phyloP scores from a whole-genome alignment of 768 basidiomycete genomes.

The Boletus edulis region DNA sequence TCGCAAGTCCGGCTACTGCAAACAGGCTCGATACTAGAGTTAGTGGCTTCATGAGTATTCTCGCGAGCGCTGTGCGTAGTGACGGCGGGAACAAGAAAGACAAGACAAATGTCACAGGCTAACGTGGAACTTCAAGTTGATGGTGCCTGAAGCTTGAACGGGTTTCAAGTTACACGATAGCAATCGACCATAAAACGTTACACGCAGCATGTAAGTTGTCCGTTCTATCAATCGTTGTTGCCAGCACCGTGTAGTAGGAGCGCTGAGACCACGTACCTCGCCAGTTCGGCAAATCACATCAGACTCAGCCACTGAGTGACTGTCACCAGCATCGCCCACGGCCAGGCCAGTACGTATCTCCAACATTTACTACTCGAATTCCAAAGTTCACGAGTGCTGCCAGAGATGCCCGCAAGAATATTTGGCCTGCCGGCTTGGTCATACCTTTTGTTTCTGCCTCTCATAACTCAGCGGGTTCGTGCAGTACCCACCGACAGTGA shows the following conservation, averaged over 20 bases:
- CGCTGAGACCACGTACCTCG: too few species aligned
- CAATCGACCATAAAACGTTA: too few species aligned
- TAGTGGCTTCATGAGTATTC: conserved; percentile 47
- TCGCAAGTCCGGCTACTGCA: conserved; percentile 17
- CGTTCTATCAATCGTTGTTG: too few species aligned
- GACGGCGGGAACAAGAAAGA: too few species aligned
- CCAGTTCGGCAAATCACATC: too few species aligned
- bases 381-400: background rate
- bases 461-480: conserved; percentile 5
- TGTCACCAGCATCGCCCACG: conserved; percentile 1
- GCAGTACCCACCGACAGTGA: conserved; percentile 43
- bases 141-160: too few species aligned
- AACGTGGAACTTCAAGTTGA: too few species aligned
- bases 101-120: too few species aligned
- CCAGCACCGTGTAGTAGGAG: too few species aligned
- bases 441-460: conserved; percentile 14
- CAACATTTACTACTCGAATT: background rate
- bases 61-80: too few species aligned
- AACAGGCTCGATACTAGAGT: conserved; percentile 35
- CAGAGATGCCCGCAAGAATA: conserved; percentile 4
- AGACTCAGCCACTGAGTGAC: background rate
- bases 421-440: conserved; percentile 10
- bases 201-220: too few species aligned
- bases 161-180: too few species aligned
- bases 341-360: background rate